A percentile compares a stretch with the other conserved stretches of the same genome.
Evolutionary conservation across 331 rosid species (phyloP).

Genomic region (Pyrus hybrid): DNA sequence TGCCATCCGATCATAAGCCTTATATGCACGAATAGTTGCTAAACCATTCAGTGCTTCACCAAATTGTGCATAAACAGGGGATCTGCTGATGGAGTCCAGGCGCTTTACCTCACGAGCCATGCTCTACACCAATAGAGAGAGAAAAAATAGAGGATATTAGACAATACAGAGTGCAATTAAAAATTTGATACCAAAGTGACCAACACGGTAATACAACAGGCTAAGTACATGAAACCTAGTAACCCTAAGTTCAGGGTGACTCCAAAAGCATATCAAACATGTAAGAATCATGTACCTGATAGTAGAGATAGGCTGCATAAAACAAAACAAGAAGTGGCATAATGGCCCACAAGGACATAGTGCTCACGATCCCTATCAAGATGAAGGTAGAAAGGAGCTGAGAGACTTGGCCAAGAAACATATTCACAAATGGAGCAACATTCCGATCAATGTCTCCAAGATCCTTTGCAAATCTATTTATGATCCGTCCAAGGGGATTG

Average conservation of each 20-base stretch:
- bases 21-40: conserved; percentile 77
- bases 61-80: conserved; percentile 97
- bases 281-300: no score
- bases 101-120: conserved; percentile 93
- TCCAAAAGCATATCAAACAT: neutral
- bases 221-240: neutral
- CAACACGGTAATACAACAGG: neutral
- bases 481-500: conserved; percentile 87
- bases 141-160: conserved; percentile 1
- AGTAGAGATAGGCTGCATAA: conserved; percentile 75
- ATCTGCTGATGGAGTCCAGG: conserved; percentile 84
- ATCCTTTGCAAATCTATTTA: conserved; percentile 96
- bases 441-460: conserved; percentile 89
- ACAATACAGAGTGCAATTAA: neutral
- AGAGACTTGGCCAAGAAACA: conserved; percentile 77
- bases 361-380: conserved; percentile 53
- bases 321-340: conserved; percentile 84
- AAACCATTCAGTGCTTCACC: conserved; percentile 94
- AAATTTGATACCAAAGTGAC: neutral
- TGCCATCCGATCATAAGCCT: conserved; percentile 93
- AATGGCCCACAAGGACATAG: conserved; percentile 90
- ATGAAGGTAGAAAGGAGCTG: conserved; percentile 57
- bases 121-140: conserved; percentile 37
- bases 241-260: neutral
- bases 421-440: conserved; percentile 67